Percentiles rank a stretch among this genome's conserved stretches.
phyloP scores from a whole-genome alignment of 2,329 filamentous ascomycete species.

The Cladophialophora exuberans region DNA sequence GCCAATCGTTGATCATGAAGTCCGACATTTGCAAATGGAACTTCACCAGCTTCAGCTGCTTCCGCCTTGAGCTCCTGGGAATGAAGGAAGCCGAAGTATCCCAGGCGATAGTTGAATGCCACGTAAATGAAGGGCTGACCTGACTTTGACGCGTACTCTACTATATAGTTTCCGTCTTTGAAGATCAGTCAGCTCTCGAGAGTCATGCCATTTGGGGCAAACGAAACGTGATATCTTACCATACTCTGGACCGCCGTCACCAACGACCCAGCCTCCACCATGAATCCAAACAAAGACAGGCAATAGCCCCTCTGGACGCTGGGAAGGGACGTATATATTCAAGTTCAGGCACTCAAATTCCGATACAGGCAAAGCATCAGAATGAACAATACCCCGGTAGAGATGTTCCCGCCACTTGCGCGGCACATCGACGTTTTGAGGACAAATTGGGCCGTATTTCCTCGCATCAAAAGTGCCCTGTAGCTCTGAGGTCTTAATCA shows the following conservation, averaged over 20 bases:
- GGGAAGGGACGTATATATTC: conserved; percentile 42
- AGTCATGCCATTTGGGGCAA: not conserved
- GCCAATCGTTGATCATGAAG: conserved; percentile 44
- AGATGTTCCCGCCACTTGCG: not conserved
- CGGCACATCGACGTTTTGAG: not conserved
- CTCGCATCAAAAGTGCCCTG: not conserved
- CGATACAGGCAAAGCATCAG: conserved; percentile 37
- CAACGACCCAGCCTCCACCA: conserved; percentile 35
- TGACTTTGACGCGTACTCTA: conserved; percentile 41
- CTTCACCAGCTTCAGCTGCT: conserved; percentile 41
- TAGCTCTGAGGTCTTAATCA: not conserved
- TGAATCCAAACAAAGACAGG: conserved; percentile 54
- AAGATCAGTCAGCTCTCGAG: not conserved
- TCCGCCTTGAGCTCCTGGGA: conserved; percentile 10
- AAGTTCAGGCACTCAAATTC: conserved; percentile 51
- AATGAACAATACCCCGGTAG: not conserved
- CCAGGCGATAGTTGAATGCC: conserved; percentile 48
- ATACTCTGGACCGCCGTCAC: conserved; percentile 11
- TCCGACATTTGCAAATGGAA: conserved; percentile 34
- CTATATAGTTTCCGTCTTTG: conserved; percentile 33
- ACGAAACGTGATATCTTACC: conserved; percentile 7
- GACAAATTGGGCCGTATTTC: not conserved
- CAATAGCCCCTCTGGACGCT: conserved; percentile 12
- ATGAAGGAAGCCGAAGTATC: conserved; percentile 46
- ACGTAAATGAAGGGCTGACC: conserved; percentile 47